Base-by-base conservation (phyloP, 805 yeast species). In the Nakazawaea ernobii region DNA sequence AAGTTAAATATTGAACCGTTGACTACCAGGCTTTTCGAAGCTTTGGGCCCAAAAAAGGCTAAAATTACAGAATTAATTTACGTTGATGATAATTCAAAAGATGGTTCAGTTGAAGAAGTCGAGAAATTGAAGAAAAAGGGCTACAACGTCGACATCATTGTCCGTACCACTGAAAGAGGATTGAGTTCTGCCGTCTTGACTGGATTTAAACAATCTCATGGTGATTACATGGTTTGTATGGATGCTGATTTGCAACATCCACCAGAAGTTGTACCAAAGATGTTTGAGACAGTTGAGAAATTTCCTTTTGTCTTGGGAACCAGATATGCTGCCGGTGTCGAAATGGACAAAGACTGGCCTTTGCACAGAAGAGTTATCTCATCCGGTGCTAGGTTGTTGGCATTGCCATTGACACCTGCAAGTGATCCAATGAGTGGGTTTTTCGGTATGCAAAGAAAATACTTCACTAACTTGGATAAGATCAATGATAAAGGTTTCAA, bases 201-300 rank as follows among this genome's bases (percentile, higher is more conserved):
- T 53, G 79, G 79, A 13, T 74, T 74, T 57, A 54, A 61, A 39
- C 77, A 70, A 43, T 70, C 75, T 28, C 59, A 69, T 46, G 79
- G 79, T 54, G 68, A 70, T 42, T 70, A 72, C 52, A 53, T 74
- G 48, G 63, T 74, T 36, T 74, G 79, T 55, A 74, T 74, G 79
- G 79, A 74, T 57, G 79, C 79, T 24, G 79, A 74, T 58, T 62
- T 74, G 46, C 77, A 74, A 58, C 79, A 74, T 55, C 79, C 79
- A 39, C 79, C 79, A 30, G 79, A 74, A 56, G 62, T 67, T 48
- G 77, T 73, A 8, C 79, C 79, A 43, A 67, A 63, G 29, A 57
- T 74, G 49, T 62, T 74, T 40, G 65, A 68, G 43, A 59, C 68
- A 8, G 56, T 74, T 51, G 66, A 64, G 56, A 58, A 58, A 6